Conservation (phyloP, 2,329 filamentous ascomycete species). For the Fusarium sp. region DNA sequence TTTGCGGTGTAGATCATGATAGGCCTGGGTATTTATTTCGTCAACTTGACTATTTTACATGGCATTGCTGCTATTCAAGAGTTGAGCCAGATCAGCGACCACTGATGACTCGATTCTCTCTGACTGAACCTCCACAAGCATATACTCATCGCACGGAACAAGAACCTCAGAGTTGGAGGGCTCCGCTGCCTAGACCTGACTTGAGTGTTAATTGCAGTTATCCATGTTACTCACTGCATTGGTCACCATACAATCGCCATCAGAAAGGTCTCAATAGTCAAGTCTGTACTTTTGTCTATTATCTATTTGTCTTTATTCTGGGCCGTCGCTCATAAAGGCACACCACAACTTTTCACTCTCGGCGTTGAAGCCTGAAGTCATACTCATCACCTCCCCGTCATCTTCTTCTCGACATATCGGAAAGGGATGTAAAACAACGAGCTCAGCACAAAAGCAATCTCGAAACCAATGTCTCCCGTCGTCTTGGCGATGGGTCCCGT, state of each 20-base stretch:
- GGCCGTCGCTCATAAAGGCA: slow-evolving; percentile 11
- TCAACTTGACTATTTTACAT: background rate
- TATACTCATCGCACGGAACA: background rate
- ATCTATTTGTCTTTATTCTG: background rate
- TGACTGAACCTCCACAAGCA: background rate
- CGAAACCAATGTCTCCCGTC: slow-evolving; percentile 75
- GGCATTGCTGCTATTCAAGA: background rate
- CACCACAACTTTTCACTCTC: background rate
- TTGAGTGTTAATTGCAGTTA: background rate
- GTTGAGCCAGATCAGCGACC: background rate
- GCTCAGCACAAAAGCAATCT: slow-evolving; percentile 68
- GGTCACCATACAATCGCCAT: background rate
- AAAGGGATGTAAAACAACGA: slow-evolving; percentile 61
- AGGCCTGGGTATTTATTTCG: background rate
- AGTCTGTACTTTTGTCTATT: slow-evolving; percentile 14
- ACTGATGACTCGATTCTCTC: background rate
- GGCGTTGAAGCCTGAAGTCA: slow-evolving; percentile 12
- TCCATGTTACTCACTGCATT: too few species aligned
- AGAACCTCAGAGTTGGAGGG: background rate
- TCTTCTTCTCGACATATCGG: slow-evolving; percentile 58
- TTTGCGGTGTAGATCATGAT: background rate
- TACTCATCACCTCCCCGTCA: slow-evolving; percentile 39
- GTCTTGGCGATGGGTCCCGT: slow-evolving; percentile 69
- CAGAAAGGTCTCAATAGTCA: background rate
- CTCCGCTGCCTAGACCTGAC: background rate